A percentile compares a stretch with the other conserved stretches of the same genome.
Conservation (phyloP, 768 basidiomycete genomes). For the Kwoniella bestiolae region DNA sequence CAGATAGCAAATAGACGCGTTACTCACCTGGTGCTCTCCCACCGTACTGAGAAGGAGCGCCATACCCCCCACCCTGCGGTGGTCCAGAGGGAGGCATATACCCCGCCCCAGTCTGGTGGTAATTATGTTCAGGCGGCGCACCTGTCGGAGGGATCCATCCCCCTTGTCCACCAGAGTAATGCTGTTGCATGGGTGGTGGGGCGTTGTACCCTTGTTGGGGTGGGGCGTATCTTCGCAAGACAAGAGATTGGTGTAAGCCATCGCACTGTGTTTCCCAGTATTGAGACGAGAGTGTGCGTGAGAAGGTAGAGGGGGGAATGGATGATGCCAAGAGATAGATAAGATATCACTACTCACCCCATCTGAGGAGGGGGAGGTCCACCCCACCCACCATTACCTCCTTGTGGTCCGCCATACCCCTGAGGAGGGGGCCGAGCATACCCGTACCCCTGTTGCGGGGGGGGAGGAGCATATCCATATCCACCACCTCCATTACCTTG, state of each 20-base stretch:
- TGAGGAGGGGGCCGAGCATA: slow-evolving; percentile 34
- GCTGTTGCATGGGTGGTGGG: slow-evolving; percentile 28
- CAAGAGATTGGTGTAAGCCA: too few species aligned
- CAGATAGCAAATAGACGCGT: not conserved
- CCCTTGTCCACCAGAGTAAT: slow-evolving; percentile 13
- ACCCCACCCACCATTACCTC: slow-evolving; percentile 10
- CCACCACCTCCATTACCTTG: slow-evolving; percentile 23
- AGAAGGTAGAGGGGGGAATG: too few species aligned
- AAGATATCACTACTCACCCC: slow-evolving; percentile 22
- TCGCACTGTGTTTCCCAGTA: too few species aligned
- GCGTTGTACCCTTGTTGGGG: slow-evolving; percentile 20
- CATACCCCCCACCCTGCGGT: slow-evolving; percentile 17
- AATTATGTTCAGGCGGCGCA: slow-evolving; percentile 22
- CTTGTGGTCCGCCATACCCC: slow-evolving; percentile 19
- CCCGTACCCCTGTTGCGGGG: slow-evolving; percentile 29
- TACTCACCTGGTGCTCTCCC: slow-evolving; percentile 25
- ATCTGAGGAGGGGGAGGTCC: slow-evolving; percentile 23
- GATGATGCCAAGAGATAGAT: not conserved
- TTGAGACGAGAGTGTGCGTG: too few species aligned
- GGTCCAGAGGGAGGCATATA: slow-evolving; percentile 25
- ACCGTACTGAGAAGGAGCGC: slow-evolving; percentile 18
- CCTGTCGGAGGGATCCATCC: slow-evolving; percentile 29
- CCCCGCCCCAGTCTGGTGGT: slow-evolving; percentile 36
- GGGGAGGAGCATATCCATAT: slow-evolving; percentile 27
- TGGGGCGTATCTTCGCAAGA: slow-evolving; percentile 14